Conservation (phyloP, 345 rosid species). For the Sonneratia alba region DNA sequence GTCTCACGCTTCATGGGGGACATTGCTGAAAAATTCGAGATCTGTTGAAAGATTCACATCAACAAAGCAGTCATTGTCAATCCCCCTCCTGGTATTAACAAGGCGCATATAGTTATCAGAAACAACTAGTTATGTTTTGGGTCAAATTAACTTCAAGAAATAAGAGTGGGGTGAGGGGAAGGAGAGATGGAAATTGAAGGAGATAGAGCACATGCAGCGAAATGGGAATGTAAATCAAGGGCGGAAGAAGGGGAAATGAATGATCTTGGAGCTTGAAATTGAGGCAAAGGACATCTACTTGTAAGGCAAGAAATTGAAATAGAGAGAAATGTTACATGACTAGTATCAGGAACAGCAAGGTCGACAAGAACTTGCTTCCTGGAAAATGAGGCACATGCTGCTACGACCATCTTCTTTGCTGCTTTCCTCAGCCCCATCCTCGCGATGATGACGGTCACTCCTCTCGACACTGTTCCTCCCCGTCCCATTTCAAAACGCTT, state of each 20-base stretch:
- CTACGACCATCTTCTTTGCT: conserved; percentile 49
- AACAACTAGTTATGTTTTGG: not conserved
- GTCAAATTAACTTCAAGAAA: not conserved
- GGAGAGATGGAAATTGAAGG: not conserved
- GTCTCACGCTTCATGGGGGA: conserved; percentile 24
- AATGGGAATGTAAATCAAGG: not conserved
- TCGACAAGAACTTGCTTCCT: conserved; percentile 25
- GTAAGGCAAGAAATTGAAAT: conserved; percentile 19
- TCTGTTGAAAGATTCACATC: conserved; percentile 18
- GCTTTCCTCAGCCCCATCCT: conserved; percentile 41
- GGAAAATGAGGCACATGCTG: conserved; percentile 70
- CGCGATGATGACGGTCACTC: not conserved
- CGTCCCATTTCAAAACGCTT: not conserved
- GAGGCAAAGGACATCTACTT: not conserved
- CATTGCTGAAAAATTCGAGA: conserved; percentile 25
- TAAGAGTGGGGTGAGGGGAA: too few relatives aligned
- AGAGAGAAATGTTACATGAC: conserved; percentile 1
- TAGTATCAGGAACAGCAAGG: conserved; percentile 11
- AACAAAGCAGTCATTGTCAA: not conserved
- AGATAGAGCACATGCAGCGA: not conserved
- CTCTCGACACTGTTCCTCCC: not conserved
- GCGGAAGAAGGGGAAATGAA: not conserved
- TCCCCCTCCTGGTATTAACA: too few relatives aligned
- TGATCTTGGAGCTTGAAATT: not conserved
- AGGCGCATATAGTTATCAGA: too few relatives aligned